These are phyloP conservation scores for Phymatotrichopsis omnivora DNA, from an alignment of 2,329 filamentous ascomycete genomes.

Conservation along the genomic window DNA sequence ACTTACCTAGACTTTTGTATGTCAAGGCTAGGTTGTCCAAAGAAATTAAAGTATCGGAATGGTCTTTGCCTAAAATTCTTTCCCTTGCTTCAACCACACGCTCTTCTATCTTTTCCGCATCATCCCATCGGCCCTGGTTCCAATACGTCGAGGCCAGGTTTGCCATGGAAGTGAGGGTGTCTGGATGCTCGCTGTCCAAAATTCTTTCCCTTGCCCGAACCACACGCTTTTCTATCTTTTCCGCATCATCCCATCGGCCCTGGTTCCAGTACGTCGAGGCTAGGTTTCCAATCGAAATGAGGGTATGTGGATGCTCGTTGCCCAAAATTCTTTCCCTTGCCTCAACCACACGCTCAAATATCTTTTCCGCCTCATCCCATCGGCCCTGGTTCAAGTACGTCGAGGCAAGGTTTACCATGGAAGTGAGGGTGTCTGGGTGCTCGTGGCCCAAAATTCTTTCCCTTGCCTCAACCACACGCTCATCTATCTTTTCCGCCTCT, in stretches of 20 bases:
- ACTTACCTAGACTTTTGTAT: too few species aligned
- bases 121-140: too few species aligned
- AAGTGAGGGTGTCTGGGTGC: constrained; percentile 11
- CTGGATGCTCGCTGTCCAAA: too few species aligned
- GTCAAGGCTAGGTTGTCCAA: background rate
- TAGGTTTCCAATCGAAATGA: background rate
- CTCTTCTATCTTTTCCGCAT: too few species aligned
- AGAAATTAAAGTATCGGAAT: background rate
- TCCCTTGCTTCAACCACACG: too few species aligned
- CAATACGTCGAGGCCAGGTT: too few species aligned
- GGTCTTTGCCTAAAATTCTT: background rate
- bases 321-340: background rate
- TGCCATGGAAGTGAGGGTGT: too few species aligned
- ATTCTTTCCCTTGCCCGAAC: background rate
- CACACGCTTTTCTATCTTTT: background rate
- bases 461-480: background rate
- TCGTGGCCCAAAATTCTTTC: background rate
- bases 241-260: background rate
- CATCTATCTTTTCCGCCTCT: background rate
- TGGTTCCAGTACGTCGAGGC: constrained; percentile 4
- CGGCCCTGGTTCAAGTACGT: background rate
- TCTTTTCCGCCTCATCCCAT: background rate
- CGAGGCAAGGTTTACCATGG: constrained; percentile 12
- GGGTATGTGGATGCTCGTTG: background rate
- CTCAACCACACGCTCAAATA: background rate